phyloP scores from a whole-genome alignment of 768 basidiomycete genomes.

The Guyanaporus albipodus region DNA sequence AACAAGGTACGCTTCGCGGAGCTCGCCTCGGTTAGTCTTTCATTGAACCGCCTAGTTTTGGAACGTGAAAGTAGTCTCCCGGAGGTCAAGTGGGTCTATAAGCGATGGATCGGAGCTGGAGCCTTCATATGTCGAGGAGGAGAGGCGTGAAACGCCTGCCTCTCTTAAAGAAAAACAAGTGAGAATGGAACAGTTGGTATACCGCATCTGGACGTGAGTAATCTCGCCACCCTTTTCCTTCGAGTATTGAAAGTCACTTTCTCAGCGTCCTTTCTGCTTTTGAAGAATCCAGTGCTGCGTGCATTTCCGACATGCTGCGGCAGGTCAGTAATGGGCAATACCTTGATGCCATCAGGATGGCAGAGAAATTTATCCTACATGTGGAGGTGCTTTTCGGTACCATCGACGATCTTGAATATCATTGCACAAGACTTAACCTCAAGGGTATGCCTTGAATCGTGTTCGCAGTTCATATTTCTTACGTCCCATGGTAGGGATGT shows the following conservation, averaged over 20 bases:
- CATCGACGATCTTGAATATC: slow-evolving; percentile 92
- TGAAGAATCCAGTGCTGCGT: slow-evolving; percentile 98
- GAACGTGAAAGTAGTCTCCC: slow-evolving; percentile 92
- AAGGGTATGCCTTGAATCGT: slow-evolving; percentile 61
- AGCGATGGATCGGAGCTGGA: slow-evolving; percentile 50
- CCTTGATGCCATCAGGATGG: slow-evolving; percentile 95
- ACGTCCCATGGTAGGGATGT: slow-evolving; percentile 65
- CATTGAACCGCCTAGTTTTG: slow-evolving; percentile 66
- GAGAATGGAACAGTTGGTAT: slow-evolving; percentile 95
- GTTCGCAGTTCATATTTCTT: slow-evolving; percentile 6
- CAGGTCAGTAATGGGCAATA: slow-evolving; percentile 97
- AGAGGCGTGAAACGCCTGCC: slow-evolving; percentile 68
- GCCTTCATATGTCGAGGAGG: slow-evolving; percentile 69
- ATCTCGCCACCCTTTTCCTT: slow-evolving; percentile 1
- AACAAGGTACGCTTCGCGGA: slow-evolving; percentile 69
- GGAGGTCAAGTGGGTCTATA: slow-evolving; percentile 61
- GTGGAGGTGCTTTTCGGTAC: slow-evolving; percentile 97
- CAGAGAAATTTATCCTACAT: slow-evolving; percentile 97
- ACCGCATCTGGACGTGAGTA: slow-evolving; percentile 97
- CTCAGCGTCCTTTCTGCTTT: slow-evolving; percentile 89
- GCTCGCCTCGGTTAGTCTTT: slow-evolving; percentile 3
- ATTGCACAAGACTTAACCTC: slow-evolving; percentile 72
- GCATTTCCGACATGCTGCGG: slow-evolving; percentile 97
- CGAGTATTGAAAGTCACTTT: slow-evolving; percentile 11
- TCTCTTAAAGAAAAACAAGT: slow-evolving; percentile 88